Conservation (phyloP, 2,329 filamentous ascomycete genomes). For the Penicillium rolfsii region DNA sequence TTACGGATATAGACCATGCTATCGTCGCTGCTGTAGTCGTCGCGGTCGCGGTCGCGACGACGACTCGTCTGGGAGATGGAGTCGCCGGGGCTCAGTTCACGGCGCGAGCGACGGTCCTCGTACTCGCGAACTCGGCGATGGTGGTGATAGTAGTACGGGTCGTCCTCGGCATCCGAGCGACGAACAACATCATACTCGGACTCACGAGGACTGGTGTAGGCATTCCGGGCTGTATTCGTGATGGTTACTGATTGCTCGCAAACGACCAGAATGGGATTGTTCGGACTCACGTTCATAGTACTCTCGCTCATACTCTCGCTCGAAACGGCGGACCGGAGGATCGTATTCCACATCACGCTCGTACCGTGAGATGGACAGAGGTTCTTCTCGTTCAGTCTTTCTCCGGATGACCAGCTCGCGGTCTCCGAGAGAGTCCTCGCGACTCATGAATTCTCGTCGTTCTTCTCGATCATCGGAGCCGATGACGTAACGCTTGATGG, state of each 20-base stretch:
- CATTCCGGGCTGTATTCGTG: conserved; percentile 56
- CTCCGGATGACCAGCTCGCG: conserved; percentile 51
- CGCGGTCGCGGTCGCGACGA: conserved; percentile 35
- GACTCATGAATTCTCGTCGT: conserved; percentile 40
- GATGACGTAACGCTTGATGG: conserved; percentile 62
- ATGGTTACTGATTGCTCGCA: conserved; percentile 58
- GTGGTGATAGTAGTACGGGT: conserved; percentile 66
- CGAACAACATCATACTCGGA: conserved; percentile 64
- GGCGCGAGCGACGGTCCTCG: conserved; percentile 52
- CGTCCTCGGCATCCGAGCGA: conserved; percentile 58
- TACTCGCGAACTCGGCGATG: conserved; percentile 60
- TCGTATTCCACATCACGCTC: conserved; percentile 52
- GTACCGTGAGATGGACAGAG: conserved; percentile 49
- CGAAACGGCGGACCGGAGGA: conserved; percentile 44
- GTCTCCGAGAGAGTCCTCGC: conserved; percentile 37
- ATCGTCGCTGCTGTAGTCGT: conserved; percentile 62
- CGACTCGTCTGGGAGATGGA: conserved; percentile 56
- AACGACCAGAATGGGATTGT: conserved; percentile 53
- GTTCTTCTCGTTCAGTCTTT: conserved; percentile 51
- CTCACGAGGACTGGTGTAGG: conserved; percentile 55
- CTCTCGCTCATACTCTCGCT: conserved; percentile 50
- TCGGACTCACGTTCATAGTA: conserved; percentile 50
- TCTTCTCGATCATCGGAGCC: conserved; percentile 44
- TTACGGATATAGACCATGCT: conserved; percentile 64
- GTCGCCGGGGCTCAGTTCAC: conserved; percentile 55